Conservation (phyloP, 2,329 filamentous ascomycete genomes). For the Hypoxylon sp. region DNA sequence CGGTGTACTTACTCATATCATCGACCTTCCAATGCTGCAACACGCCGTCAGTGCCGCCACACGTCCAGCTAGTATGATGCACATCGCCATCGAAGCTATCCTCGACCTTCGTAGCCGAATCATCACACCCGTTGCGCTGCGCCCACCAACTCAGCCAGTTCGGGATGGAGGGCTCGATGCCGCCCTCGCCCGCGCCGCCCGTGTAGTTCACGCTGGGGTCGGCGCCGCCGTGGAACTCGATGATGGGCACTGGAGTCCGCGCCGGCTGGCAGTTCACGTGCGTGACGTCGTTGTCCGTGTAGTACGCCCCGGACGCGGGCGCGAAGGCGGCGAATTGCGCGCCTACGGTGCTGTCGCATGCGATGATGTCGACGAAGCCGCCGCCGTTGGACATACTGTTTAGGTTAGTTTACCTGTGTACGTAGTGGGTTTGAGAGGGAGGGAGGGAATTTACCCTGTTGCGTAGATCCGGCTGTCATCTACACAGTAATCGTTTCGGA, state of each 20-base stretch:
- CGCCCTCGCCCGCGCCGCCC: constrained; percentile 61
- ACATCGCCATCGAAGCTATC: constrained; percentile 58
- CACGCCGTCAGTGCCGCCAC: constrained; percentile 53
- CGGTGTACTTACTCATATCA: constrained; percentile 56
- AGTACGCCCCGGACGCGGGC: constrained; percentile 62
- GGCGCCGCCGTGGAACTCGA: constrained; percentile 63
- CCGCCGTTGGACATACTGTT: constrained; percentile 61
- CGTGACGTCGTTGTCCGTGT: constrained; percentile 58
- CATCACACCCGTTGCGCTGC: constrained; percentile 58
- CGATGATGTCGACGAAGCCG: constrained; percentile 63
- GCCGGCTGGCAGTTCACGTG: constrained; percentile 57
- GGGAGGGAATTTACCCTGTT: constrained; percentile 53
- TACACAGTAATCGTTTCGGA: constrained; percentile 60
- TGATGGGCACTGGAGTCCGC: constrained; percentile 57
- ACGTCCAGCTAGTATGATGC: constrained; percentile 61
- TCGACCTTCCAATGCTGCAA: constrained; percentile 63
- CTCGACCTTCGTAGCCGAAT: constrained; percentile 50
- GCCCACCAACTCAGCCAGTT: constrained; percentile 61
- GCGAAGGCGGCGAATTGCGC: constrained; percentile 62
- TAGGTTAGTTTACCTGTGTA: not conserved
- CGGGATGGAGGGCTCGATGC: constrained; percentile 58
- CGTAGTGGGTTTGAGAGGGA: not conserved
- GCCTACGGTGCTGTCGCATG: constrained; percentile 59
- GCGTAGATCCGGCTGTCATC: constrained; percentile 62
- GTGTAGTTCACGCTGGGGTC: constrained; percentile 61